phyloP scores from a whole-genome alignment of 1,284 basidiomycete genomes.

The Athelia psychrophila region DNA sequence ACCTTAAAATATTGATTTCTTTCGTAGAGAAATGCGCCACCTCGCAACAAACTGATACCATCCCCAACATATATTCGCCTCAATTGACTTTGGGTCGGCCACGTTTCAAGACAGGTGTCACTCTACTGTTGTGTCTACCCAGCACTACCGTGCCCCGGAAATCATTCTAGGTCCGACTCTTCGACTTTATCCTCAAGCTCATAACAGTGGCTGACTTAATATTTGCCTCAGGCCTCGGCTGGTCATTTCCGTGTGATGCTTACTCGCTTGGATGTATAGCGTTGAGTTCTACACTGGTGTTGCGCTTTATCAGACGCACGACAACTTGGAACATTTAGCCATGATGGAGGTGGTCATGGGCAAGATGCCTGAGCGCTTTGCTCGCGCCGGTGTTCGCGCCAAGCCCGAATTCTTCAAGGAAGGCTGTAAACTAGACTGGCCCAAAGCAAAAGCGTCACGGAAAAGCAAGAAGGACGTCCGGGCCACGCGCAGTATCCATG shows the following conservation, averaged over 20 bases:
- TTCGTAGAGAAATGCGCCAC: conserved; percentile 54
- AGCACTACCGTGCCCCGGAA: conserved; percentile 98
- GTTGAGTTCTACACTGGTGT: conserved; percentile 99
- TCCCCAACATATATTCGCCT: conserved; percentile 91
- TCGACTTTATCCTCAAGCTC: background rate
- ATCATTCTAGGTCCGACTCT: conserved; percentile 92
- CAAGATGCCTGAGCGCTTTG: conserved; percentile 88
- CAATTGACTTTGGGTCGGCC: conserved; percentile 97
- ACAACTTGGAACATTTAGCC: conserved; percentile 97
- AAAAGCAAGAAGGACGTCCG: conserved; percentile 95
- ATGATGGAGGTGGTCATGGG: conserved; percentile 99
- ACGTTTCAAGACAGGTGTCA: conserved; percentile 99
- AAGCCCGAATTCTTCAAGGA: conserved; percentile 95
- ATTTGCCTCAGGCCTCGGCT: conserved; percentile 76
- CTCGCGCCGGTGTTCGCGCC: conserved; percentile 63
- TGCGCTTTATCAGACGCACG: conserved; percentile 97
- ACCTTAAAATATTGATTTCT: conserved; percentile 11
- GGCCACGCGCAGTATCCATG: conserved; percentile 77
- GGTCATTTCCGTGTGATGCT: conserved; percentile 98
- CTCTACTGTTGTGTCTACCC: conserved; percentile 94
- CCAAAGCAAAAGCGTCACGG: conserved; percentile 81
- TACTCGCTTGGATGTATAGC: conserved; percentile 97
- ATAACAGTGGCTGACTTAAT: conserved; percentile 12
- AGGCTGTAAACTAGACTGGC: conserved; percentile 84
- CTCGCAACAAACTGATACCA: conserved; percentile 72